These are phyloP conservation scores for Hericium alpestre DNA, from an alignment of 768 basidiomycete genomes.

Conservation along the genomic window DNA sequence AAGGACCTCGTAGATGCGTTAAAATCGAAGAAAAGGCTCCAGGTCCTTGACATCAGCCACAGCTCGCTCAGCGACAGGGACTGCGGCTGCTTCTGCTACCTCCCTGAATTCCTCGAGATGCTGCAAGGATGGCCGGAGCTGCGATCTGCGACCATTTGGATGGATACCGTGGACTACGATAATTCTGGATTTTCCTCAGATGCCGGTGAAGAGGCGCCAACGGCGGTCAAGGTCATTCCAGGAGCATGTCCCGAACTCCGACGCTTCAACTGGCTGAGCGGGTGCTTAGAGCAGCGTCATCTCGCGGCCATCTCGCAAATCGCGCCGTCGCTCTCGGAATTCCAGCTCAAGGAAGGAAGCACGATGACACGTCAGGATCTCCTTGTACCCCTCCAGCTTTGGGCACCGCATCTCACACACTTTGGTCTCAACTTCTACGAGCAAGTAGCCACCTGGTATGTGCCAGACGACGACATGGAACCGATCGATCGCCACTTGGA, in stretches of 20 bases:
- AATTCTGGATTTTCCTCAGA: not conserved
- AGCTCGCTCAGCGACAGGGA: not conserved
- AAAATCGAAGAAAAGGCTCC: not conserved
- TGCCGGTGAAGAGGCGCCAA: not conserved
- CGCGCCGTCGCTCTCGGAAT: not conserved
- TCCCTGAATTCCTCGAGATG: not conserved
- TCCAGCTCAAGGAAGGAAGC: not conserved
- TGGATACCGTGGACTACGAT: too few species aligned
- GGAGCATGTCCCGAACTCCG: not conserved
- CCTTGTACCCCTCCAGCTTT: not conserved
- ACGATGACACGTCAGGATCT: not conserved
- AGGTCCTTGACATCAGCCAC: not conserved
- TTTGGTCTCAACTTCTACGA: not conserved
- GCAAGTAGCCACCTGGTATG: too few species aligned
- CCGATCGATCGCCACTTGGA: not conserved
- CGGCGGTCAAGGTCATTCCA: not conserved
- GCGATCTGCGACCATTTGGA: not conserved
- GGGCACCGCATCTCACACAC: not conserved
- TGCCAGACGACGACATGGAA: too few species aligned
- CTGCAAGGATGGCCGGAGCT: not conserved
- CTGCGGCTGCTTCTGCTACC: not conserved
- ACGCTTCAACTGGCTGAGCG: not conserved
- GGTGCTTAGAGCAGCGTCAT: not conserved
- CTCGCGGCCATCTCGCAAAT: not conserved
- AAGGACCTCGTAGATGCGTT: not conserved